Base-by-base conservation (phyloP, 805 yeast species). In the Starmerella asiatica region DNA sequence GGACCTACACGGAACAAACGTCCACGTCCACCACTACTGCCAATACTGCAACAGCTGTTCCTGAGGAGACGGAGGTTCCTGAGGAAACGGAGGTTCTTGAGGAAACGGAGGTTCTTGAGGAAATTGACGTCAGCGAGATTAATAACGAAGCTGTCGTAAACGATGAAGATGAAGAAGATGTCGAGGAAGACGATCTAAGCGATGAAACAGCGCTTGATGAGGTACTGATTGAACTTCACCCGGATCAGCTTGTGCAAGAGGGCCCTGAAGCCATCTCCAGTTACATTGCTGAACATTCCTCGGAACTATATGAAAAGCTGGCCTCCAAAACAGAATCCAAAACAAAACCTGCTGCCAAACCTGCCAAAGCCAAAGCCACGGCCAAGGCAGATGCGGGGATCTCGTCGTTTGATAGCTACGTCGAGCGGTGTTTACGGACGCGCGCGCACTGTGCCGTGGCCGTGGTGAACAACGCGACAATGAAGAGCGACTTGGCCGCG, bases 61-160 rank as follows among this genome's bases (percentile, higher is more conserved):
- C 28, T 3, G 21, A 31, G 20, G 33, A 29, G 12, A 14, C 24
- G 24, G 24, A 14, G 11, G 36, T 20, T 27, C 15, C 26, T 21
- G 33, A 15, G 4, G 29, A 21, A 3, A 40, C 31, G 14, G 34
- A 34, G 14, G 46, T 14, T 11, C 37, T 11, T 20, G 37, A 32
- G 16, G 40, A 32, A 29, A 40, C 27, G 14, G 40, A 32, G 21
- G 95, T 84, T 71, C 94, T 84, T 74, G 88, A 78, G 46, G 86
- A 76, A 42, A 79, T 58, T 37, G 65, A 68, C 38, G 76, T 73
- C 39, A 91, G 80, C 51, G 93, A 54, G 28, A 75, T 72, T 19
- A 31, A 23, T 12, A 42, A 34, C 18, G 44, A 29, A 11, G n/a
- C n/a, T n/a, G n/a, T n/a, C n/a, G n/a, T n/a, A n/a, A 35, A 36